phyloP scores from a whole-genome alignment of 768 basidiomycete species.

The Ephemerocybe angulata region DNA sequence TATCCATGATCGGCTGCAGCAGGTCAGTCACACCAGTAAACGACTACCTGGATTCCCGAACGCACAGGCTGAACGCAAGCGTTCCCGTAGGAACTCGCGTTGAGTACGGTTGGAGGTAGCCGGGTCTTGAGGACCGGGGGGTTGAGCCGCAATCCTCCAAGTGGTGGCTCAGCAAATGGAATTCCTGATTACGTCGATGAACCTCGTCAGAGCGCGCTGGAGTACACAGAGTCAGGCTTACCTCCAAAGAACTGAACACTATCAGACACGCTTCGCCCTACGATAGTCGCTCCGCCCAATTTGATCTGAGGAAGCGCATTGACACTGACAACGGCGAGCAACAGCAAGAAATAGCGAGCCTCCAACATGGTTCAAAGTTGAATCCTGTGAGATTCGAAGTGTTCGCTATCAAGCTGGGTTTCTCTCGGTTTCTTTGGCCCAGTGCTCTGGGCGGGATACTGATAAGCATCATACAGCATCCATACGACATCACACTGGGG shows the following conservation, averaged over 20 bases:
- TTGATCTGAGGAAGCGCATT: constrained; percentile 32
- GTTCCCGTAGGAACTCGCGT: constrained; percentile 45
- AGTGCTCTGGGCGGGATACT: no score
- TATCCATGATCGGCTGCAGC: not conserved
- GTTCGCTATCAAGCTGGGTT: no score
- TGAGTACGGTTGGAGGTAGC: constrained; percentile 29
- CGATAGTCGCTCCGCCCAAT: constrained; percentile 35
- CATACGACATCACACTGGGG: no score
- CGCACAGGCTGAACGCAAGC: constrained; percentile 46
- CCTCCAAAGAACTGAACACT: constrained; percentile 49
- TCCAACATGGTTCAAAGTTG: no score
- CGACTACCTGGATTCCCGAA: not conserved
- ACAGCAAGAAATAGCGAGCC: not conserved
- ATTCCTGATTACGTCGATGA: constrained; percentile 41
- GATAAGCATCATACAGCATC: no score
- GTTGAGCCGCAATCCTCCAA: constrained; percentile 44
- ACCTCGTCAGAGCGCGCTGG: not conserved
- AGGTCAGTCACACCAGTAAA: no score
- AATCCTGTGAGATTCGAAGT: no score
- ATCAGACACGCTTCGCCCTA: constrained; percentile 31
- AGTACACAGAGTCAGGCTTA: constrained; percentile 16
- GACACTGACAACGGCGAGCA: not conserved
- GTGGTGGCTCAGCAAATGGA: constrained; percentile 52
- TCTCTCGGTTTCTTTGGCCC: no score
- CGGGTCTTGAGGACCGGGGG: constrained; percentile 44